Evolutionary conservation across 371 early-diverging fungal genomes (phyloP), one percentile per base, ranked within the genome.

Genomic region (Mortierella sp.): DNA sequence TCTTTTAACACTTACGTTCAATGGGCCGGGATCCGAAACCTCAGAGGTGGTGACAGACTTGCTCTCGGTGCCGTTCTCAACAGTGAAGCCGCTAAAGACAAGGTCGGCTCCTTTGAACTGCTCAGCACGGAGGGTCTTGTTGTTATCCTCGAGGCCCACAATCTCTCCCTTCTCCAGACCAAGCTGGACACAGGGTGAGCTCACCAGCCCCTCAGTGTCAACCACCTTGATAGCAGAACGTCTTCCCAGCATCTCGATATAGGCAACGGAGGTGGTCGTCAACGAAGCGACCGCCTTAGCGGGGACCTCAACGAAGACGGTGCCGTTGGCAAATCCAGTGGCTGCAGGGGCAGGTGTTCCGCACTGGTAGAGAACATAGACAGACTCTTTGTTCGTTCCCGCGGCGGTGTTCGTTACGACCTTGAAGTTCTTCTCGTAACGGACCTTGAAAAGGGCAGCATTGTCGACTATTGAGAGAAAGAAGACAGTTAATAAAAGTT

Each of bases 191-290:
- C 96, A 96, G 48, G 94, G 89, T 21, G 95, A 95, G 42, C 90
- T 88, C 45, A 95, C 88, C 78, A 90, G 89, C 28, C 89, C 89
- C 28, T 90, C 92, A 68, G 92, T 91, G 75, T 91, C 93, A 60
- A 93, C 89, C 50, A 88, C 85, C 72, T 85, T 88, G 58, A 95
- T 84, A 14, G 88, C 80, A 74, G 91, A 89, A 42, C 91, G 92
- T 54, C 89, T 90, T 76, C 96, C 96, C 47, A 96, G 89, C 81
- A 94, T 89, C 92, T 93, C 94, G 24, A 96, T 88, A 88, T 90
- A 95, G 45, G 94, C 89, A 26, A 93, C 90, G 24, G 92, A 89
- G 5, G 93, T 93, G 14, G 95, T 95, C 70, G 93, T 92, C 73
- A 92, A 81, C 2, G 90, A 91, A 34, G 93, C 95, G 24, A 90